These are phyloP conservation scores for Fusarium odoratissimum DNA, from an alignment of 2,329 filamentous ascomycete species.

Conservation along the genomic window DNA sequence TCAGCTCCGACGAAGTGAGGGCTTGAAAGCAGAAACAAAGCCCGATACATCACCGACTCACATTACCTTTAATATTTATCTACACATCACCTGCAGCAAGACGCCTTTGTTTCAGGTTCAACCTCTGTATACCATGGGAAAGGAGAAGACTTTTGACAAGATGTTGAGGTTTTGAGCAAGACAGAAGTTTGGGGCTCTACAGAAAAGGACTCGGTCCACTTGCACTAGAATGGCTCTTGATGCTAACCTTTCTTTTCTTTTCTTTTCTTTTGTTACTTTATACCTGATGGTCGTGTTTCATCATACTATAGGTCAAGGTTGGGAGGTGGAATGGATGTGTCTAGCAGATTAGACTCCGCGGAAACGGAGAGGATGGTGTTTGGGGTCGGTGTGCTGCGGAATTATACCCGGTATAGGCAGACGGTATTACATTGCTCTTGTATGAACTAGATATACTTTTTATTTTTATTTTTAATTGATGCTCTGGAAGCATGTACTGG, in stretches of 20 bases:
- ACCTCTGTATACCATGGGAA: constrained; percentile 26
- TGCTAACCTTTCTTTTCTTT: background rate
- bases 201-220: constrained; percentile 12
- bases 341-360: constrained; percentile 35
- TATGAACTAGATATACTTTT: constrained; percentile 16
- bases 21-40: background rate
- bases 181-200: constrained; percentile 15
- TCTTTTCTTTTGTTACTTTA: constrained; percentile 22
- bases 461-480: constrained; percentile 1
- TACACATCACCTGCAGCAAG: background rate
- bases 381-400: constrained; percentile 36
- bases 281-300: constrained; percentile 14
- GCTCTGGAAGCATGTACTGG: constrained; percentile 14
- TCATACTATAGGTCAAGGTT: constrained; percentile 16
- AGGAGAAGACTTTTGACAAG: constrained; percentile 12
- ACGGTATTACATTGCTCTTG: constrained; percentile 29
- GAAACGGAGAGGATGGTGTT: constrained; percentile 43
- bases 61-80: background rate
- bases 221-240: constrained; percentile 35
- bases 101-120: background rate
- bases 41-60: background rate
- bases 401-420: constrained; percentile 46
- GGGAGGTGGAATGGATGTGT: constrained; percentile 24
- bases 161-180: constrained; percentile 17
- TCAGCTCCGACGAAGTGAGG: background rate